A percentile compares a stretch with the other conserved stretches of the same genome.
Conservation (phyloP, 805 yeast species). For the Candida arabinofermentans region DNA sequence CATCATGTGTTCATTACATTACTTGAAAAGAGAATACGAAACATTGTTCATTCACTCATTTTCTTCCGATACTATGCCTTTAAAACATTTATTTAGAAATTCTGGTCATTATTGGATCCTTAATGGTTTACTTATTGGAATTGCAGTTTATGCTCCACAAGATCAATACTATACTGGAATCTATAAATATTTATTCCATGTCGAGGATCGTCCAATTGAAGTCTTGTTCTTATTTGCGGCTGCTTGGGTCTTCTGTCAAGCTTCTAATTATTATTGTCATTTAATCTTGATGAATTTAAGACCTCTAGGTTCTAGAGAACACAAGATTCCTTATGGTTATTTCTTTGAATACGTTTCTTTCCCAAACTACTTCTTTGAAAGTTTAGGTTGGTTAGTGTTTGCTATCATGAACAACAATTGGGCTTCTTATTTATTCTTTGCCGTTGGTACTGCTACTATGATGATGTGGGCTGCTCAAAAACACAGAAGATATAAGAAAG, state of each 20-base stretch:
- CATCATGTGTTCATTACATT: constrained; percentile 65
- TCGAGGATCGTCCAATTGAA: constrained; percentile 36
- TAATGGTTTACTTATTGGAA: constrained; percentile 54
- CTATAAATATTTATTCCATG: constrained; percentile 38
- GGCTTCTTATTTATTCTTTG: constrained; percentile 66
- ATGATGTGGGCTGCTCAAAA: constrained; percentile 87
- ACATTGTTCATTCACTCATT: constrained; percentile 81
- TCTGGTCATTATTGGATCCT: constrained; percentile 91
- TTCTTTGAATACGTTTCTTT: constrained; percentile 79
- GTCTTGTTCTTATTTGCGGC: constrained; percentile 34
- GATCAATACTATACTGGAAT: constrained; percentile 14
- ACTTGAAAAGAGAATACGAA: constrained; percentile 83
- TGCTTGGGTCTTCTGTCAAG: constrained; percentile 57
- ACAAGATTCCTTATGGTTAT: constrained; percentile 77
- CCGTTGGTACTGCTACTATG: constrained; percentile 80
- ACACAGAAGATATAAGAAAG: constrained; percentile 61
- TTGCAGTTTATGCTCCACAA: constrained; percentile 30
- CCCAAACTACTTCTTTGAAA: constrained; percentile 93
- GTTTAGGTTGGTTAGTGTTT: constrained; percentile 67
- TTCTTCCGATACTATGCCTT: constrained; percentile 90
- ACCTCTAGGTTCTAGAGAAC: constrained; percentile 50
- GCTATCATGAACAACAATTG: constrained; percentile 73
- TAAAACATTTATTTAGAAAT: constrained; percentile 82
- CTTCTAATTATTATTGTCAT: constrained; percentile 72
- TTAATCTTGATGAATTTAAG: constrained; percentile 58